phyloP scores from a whole-genome alignment of 257 asterid genomes.

The Fraxinus excelsior region DNA sequence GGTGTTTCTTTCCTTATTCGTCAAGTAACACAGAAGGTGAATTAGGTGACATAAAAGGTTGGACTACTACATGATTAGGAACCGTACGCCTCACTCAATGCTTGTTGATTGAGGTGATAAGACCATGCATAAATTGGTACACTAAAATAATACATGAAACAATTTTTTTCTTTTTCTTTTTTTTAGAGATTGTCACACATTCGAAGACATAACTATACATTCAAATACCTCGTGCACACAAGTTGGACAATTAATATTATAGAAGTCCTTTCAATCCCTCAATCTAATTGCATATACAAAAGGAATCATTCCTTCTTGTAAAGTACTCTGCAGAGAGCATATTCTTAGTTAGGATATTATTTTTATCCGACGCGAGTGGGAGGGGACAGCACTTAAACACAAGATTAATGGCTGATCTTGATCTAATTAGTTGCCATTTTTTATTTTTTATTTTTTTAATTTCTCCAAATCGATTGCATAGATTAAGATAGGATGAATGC shows the following conservation, averaged over 20 bases:
- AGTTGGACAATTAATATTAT: not conserved
- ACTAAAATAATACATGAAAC: no score
- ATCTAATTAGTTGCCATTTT: not conserved
- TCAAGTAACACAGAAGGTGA: no score
- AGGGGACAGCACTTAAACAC: not conserved
- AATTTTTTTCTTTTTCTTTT: no score
- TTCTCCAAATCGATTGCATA: not conserved
- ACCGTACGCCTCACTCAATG: no score
- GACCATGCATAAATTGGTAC: no score
- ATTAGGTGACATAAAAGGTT: no score
- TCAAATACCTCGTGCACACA: not conserved
- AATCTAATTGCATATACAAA: not conserved
- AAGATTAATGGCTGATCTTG: not conserved
- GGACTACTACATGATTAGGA: no score
- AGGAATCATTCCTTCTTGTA: not conserved
- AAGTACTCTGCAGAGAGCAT: not conserved
- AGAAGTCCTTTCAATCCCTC: not conserved
- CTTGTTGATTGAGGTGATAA: no score
- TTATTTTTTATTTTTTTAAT: not conserved
- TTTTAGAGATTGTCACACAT: not conserved
- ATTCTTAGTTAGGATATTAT: not conserved
- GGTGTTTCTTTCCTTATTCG: no score
- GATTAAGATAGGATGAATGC: not conserved
- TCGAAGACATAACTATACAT: not conserved
- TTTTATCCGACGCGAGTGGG: not conserved